Percentiles rank a stretch among this genome's conserved stretches.
These are phyloP conservation scores for Globisporangium iwayamae DNA, from an alignment of 352 stramenopile genomes.

Conservation along the genomic window DNA sequence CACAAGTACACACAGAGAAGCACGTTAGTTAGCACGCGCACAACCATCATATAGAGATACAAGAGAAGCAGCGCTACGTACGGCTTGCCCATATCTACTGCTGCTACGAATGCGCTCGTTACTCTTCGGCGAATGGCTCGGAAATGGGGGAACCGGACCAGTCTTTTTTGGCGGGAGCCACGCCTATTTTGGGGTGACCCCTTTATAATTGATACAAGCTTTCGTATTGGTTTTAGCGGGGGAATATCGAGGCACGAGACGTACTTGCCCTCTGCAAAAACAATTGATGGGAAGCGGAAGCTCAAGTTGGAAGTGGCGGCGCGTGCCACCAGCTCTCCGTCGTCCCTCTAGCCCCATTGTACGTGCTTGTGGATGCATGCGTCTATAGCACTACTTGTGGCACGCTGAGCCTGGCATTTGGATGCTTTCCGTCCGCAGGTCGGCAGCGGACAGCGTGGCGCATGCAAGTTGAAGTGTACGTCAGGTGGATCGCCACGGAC, in stretches of 20 bases:
- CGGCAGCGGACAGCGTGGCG: not conserved
- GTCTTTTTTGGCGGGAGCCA: constrained; percentile 5
- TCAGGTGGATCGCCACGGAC: too few relatives aligned
- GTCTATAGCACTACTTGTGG: not conserved
- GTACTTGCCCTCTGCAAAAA: not conserved
- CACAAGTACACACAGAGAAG: not conserved
- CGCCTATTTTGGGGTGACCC: constrained; percentile 3
- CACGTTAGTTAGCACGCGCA: not conserved
- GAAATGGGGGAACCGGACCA: constrained; percentile 6
- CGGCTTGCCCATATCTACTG: constrained; percentile 26
- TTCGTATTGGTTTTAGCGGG: not conserved
- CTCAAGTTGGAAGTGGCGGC: not conserved
- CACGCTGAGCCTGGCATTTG: not conserved
- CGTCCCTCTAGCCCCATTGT: not conserved
- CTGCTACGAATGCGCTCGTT: not conserved
- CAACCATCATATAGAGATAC: not conserved
- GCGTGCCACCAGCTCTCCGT: not conserved
- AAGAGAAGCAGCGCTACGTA: constrained; percentile 16
- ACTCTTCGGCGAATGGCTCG: constrained; percentile 7
- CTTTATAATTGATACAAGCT: not conserved
- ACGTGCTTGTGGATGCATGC: not conserved
- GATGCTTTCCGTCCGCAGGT: not conserved
- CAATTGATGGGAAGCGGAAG: not conserved
- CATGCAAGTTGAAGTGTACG: not conserved
- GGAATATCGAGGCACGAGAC: not conserved